phyloP scores from a whole-genome alignment of 164 flowering plant species.

The Umbilicus rupestris region DNA sequence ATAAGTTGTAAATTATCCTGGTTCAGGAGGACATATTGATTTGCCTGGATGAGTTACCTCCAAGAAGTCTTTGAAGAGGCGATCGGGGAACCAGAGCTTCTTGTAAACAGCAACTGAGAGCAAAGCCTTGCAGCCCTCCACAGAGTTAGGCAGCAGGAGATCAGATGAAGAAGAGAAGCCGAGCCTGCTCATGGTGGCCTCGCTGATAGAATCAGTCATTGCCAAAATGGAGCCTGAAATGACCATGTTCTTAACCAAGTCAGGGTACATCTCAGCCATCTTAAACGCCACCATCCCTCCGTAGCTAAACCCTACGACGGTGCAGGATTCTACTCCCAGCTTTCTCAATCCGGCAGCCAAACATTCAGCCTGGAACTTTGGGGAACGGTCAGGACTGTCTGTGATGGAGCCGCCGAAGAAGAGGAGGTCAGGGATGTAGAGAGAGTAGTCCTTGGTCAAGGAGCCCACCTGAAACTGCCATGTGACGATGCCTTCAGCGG shows the following conservation, averaged over 20 bases:
- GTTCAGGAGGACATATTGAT: background rate
- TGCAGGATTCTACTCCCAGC: conserved; percentile 53
- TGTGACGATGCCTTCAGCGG: conserved; percentile 74
- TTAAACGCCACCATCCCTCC: conserved; percentile 86
- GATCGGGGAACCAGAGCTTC: conserved; percentile 67
- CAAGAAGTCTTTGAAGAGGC: conserved; percentile 54
- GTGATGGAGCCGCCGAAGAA: conserved; percentile 64
- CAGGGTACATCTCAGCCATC: conserved; percentile 53
- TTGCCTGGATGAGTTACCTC: conserved; percentile 30
- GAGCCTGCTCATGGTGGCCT: conserved; percentile 22
- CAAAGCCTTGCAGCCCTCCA: conserved; percentile 62
- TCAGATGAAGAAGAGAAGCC: conserved; percentile 68
- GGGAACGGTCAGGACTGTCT: conserved; percentile 42
- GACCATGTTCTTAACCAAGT: conserved; percentile 47
- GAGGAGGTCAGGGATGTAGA: conserved; percentile 72
- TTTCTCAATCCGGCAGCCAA: conserved; percentile 36
- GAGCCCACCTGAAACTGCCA: conserved; percentile 86
- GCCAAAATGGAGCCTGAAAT: conserved; percentile 60
- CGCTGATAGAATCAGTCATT: conserved; percentile 57
- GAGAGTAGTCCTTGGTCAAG: conserved; percentile 45
- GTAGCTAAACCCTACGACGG: conserved; percentile 69
- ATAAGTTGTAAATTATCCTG: background rate
- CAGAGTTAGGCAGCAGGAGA: conserved; percentile 51
- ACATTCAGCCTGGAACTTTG: conserved; percentile 58
- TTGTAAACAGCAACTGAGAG: conserved; percentile 50